phyloP scores from a whole-genome alignment of 129 eudicot species.

The Solidago caesia region DNA sequence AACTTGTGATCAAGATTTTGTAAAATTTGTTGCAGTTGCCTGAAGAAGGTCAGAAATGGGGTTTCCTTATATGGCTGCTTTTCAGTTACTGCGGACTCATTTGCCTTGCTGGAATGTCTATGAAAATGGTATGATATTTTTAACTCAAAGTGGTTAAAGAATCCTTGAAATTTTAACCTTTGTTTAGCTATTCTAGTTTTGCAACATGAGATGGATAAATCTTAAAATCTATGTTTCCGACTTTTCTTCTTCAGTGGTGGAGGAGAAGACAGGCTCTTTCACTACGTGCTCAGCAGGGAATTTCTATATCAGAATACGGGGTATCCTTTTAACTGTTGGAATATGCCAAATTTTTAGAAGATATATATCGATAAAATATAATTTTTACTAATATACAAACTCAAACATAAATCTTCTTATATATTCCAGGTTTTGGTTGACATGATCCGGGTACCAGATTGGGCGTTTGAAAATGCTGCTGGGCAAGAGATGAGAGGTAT shows the following conservation, averaged over 20 bases:
- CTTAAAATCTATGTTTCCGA: not conserved
- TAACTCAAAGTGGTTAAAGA: not conserved
- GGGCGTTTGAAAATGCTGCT: constrained; percentile 85
- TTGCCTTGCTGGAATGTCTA: constrained; percentile 65
- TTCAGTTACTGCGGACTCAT: constrained; percentile 86
- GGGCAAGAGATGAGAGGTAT: constrained; percentile 94
- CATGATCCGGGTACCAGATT: constrained; percentile 83
- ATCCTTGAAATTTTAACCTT: not conserved
- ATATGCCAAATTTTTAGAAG: not conserved
- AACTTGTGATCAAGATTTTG: constrained; percentile 5
- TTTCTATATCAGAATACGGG: constrained; percentile 83
- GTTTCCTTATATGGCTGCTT: constrained; percentile 90
- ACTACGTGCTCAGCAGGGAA: constrained; percentile 89
- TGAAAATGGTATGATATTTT: constrained; percentile 51
- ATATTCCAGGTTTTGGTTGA: constrained; percentile 73
- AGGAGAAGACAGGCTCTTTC: constrained; percentile 81
- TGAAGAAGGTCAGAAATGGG: constrained; percentile 94
- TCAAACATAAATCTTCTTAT: not conserved
- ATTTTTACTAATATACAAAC: not conserved
- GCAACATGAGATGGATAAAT: not conserved
- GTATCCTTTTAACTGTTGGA: constrained; percentile 32
- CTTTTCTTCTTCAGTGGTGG: constrained; percentile 57
- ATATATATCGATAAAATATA: not conserved
- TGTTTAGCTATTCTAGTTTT: not conserved
- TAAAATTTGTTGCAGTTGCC: constrained; percentile 59